A percentile compares a stretch with the other conserved stretches of the same genome.
These are phyloP conservation scores for Ceratocystis huliohia DNA, from an alignment of 2,329 filamentous ascomycete genomes.

Conservation along the genomic window DNA sequence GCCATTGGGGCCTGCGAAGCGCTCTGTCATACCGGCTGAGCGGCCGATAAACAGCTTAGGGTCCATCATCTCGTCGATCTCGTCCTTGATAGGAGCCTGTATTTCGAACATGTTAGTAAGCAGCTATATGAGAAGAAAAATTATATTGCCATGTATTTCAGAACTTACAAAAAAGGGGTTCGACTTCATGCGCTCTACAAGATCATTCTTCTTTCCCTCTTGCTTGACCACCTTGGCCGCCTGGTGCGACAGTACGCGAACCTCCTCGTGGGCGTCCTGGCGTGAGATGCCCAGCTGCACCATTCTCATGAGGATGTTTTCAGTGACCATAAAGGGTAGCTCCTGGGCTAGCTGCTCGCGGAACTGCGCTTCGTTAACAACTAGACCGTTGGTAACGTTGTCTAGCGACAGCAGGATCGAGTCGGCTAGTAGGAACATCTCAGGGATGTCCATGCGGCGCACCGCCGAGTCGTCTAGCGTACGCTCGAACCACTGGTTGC, in stretches of 20 bases:
- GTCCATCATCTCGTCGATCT: conserved; percentile 56
- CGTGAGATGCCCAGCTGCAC: conserved; percentile 56
- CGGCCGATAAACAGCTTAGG: conserved; percentile 42
- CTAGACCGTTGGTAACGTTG: conserved; percentile 55
- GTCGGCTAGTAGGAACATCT: conserved; percentile 55
- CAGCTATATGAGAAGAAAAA: not conserved
- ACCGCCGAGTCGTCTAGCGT: conserved; percentile 67
- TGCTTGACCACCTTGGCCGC: conserved; percentile 49
- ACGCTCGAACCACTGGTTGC: conserved; percentile 40
- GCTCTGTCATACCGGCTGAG: conserved; percentile 35
- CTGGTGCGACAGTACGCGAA: conserved; percentile 69
- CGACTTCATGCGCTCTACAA: conserved; percentile 62
- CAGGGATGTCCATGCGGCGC: conserved; percentile 48
- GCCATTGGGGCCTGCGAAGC: conserved; percentile 32
- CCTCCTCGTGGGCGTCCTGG: conserved; percentile 78
- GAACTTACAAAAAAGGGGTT: conserved; percentile 53
- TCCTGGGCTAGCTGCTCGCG: conserved; percentile 55
- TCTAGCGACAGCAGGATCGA: conserved; percentile 54
- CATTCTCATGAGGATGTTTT: conserved; percentile 61
- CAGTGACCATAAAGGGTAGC: conserved; percentile 74
- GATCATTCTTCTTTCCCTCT: conserved; percentile 51
- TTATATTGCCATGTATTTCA: not conserved
- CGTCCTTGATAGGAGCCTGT: conserved; percentile 46
- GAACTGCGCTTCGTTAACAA: conserved; percentile 69
- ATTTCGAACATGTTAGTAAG: not conserved